A percentile compares a stretch with the other conserved stretches of the same genome.
phyloP scores from a whole-genome alignment of 129 eudicot genomes.

The Smallanthus sonchifolius region DNA sequence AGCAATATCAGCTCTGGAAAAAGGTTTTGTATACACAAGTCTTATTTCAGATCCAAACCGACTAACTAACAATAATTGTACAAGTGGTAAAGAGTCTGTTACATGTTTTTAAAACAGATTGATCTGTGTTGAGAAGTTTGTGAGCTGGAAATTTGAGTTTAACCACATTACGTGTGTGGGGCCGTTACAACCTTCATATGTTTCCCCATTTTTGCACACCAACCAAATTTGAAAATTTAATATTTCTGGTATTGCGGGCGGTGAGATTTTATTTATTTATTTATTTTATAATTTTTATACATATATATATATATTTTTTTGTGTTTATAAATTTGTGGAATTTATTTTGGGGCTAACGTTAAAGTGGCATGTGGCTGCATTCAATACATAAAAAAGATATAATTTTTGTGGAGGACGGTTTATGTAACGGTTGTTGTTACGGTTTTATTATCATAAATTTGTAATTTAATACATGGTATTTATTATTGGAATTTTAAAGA shows the following conservation, averaged over 20 bases:
- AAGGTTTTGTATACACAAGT: not conserved
- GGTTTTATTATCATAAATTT: slow-evolving; percentile 11
- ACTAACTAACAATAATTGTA: not conserved
- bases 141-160: slow-evolving; percentile 19
- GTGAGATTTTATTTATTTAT: not conserved
- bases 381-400: not conserved
- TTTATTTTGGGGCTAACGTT: not conserved
- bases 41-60: not conserved
- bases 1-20: not conserved
- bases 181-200: slow-evolving; percentile 25
- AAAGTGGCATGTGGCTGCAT: slow-evolving; percentile 28
- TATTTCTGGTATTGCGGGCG: slow-evolving; percentile 29
- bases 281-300: not conserved
- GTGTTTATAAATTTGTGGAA: not conserved
- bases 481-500: too few species aligned
- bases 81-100: not conserved
- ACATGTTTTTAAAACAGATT: not conserved
- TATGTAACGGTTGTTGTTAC: slow-evolving; percentile 12
- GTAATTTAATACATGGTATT: slow-evolving; percentile 8
- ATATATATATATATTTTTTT: too few species aligned
- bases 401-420: slow-evolving; percentile 19
- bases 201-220: slow-evolving; percentile 36
- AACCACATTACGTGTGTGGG: slow-evolving; percentile 24
- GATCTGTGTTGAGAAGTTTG: not conserved
- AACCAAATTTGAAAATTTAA: slow-evolving; percentile 40